Percentiles rank a stretch among this genome's conserved stretches.
Conservation (phyloP, 768 basidiomycete genomes). For the Lactarius vividus region DNA sequence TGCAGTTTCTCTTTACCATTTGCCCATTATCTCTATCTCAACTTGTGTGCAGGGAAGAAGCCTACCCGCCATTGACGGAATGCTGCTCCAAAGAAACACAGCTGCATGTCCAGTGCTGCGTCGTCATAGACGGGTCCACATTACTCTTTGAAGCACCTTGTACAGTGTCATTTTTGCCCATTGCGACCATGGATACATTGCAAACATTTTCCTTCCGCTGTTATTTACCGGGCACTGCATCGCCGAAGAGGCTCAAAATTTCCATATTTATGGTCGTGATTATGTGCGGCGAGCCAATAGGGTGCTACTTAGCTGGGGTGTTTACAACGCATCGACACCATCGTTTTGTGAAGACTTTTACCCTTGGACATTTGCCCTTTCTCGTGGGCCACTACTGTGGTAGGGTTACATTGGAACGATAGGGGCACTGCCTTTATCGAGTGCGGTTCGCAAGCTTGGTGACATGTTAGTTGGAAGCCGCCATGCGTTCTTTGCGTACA, state of each 20-base stretch:
- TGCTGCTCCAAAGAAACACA: neutral
- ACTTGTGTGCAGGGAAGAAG: slow-evolving; percentile 43
- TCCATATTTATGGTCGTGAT: neutral
- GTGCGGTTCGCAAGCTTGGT: slow-evolving; percentile 64
- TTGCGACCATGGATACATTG: neutral
- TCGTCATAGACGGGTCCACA: neutral
- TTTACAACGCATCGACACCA: too few species aligned
- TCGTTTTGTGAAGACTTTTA: neutral
- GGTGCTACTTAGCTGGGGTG: neutral
- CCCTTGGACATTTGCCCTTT: neutral
- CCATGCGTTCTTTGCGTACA: slow-evolving; percentile 21
- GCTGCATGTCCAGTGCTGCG: neutral
- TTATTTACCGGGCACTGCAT: neutral
- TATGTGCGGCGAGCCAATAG: neutral
- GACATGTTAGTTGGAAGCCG: slow-evolving; percentile 1
- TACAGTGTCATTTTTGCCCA: neutral
- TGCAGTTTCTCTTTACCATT: slow-evolving; percentile 33
- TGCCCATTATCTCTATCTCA: slow-evolving; percentile 1
- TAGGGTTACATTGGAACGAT: slow-evolving; percentile 43
- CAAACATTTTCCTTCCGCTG: neutral
- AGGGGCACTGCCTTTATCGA: slow-evolving; percentile 70
- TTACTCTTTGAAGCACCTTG: neutral
- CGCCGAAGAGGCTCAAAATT: neutral
- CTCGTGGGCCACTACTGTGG: neutral
- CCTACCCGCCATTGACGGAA: slow-evolving; percentile 43